phyloP scores from a whole-genome alignment of 2,329 filamentous ascomycete species.

The Tolypocladium ophioglossoides region DNA sequence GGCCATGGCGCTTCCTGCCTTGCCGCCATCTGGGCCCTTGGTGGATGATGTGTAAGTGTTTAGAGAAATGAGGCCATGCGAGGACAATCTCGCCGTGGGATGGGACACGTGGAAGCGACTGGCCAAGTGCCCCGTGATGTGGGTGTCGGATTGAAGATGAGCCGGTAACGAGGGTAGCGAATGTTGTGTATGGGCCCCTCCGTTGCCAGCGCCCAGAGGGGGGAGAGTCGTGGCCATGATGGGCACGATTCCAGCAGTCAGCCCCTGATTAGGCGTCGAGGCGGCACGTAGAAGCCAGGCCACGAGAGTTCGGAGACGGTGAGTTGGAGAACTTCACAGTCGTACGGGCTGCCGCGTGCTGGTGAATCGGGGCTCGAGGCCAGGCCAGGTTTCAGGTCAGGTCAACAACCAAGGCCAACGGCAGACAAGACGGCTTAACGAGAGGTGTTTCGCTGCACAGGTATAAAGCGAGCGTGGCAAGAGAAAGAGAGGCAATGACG shows the following conservation, averaged over 20 bases:
- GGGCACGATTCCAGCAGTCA: conserved; percentile 22
- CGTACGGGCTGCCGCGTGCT: background rate
- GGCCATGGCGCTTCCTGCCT: conserved; percentile 84
- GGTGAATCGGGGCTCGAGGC: background rate
- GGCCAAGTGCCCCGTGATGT: conserved; percentile 72
- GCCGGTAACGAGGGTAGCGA: conserved; percentile 82
- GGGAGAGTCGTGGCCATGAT: conserved; percentile 53
- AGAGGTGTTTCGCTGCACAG: background rate
- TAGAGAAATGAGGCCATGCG: conserved; percentile 80
- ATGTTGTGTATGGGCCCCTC: conserved; percentile 65
- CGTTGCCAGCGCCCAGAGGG: conserved; percentile 34
- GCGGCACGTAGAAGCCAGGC: background rate
- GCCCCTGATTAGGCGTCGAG: conserved; percentile 7
- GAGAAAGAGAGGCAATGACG: background rate
- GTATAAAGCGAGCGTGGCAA: conserved; percentile 1
- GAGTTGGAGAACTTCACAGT: background rate
- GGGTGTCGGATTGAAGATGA: conserved; percentile 68
- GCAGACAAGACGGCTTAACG: background rate
- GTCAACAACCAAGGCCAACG: background rate
- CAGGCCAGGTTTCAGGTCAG: background rate
- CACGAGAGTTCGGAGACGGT: background rate
- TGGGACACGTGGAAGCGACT: conserved; percentile 86
- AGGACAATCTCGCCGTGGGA: conserved; percentile 80
- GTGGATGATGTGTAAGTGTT: conserved; percentile 91
- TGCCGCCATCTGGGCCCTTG: conserved; percentile 81